Conservation (phyloP, 208 protist genomes). For the Hexamita inflata region DNA sequence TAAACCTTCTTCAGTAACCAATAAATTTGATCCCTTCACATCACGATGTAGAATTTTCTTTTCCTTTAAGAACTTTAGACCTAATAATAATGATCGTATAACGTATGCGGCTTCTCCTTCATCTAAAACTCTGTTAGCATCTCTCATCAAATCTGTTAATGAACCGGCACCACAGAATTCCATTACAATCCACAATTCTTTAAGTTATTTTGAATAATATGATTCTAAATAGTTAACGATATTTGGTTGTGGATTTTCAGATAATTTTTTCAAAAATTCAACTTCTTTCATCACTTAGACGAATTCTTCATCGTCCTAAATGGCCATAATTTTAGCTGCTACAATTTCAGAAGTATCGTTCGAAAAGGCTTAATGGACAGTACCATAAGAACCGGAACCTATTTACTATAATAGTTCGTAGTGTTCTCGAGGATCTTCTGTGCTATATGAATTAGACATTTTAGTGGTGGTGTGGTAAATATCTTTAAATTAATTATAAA, state of each 20-base stretch:
- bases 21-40: slow-evolving; percentile 59
- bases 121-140: slow-evolving; percentile 42
- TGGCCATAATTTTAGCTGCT: slow-evolving; percentile 49
- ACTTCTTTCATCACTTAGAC: slow-evolving; percentile 48
- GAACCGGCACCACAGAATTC: slow-evolving; percentile 53
- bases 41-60: slow-evolving; percentile 68
- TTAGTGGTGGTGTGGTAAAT: no score
- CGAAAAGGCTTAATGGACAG: slow-evolving; percentile 48
- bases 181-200: slow-evolving; percentile 52
- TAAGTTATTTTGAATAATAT: slow-evolving; percentile 29
- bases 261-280: slow-evolving; percentile 38
- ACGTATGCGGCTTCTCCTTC: slow-evolving; percentile 53
- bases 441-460: no score
- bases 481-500: no score
- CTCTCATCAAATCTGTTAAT: slow-evolving; percentile 60
- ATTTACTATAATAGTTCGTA: slow-evolving; percentile 45
- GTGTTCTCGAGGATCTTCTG: slow-evolving; percentile 41
- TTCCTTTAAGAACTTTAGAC: slow-evolving; percentile 63
- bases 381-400: slow-evolving; percentile 48
- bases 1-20: slow-evolving; percentile 50
- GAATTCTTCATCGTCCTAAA: slow-evolving; percentile 29
- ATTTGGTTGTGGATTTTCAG: slow-evolving; percentile 44
- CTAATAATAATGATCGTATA: slow-evolving; percentile 38
- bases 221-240: slow-evolving; percentile 51
- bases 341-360: slow-evolving; percentile 14